Percentiles rank a stretch among this genome's conserved stretches.
Conservation (phyloP, 768 basidiomycete species). For the Botryobasidium botryosum region DNA sequence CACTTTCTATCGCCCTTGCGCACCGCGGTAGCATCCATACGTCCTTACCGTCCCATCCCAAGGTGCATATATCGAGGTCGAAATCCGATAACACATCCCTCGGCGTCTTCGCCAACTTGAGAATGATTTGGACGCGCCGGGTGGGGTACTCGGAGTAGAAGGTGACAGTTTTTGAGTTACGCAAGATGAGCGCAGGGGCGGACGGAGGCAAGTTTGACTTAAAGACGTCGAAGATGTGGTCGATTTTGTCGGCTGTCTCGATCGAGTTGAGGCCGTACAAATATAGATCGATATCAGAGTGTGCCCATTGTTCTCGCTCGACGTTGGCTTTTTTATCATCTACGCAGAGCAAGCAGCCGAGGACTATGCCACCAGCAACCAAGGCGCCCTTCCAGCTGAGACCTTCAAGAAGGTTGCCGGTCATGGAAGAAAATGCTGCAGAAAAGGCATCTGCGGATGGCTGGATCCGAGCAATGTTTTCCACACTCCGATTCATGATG, state of each 20-base stretch:
- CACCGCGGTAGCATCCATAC: slow-evolving; percentile 1
- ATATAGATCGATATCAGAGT: slow-evolving; percentile 5
- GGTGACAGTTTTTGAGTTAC: slow-evolving; percentile 1
- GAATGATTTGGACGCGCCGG: slow-evolving; percentile 1
- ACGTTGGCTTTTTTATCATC: background rate
- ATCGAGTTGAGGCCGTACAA: slow-evolving; percentile 1
- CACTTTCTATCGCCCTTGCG: slow-evolving; percentile 1
- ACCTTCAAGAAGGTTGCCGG: background rate
- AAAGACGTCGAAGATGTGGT: slow-evolving; percentile 3
- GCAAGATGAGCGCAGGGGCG: background rate
- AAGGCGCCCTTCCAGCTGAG: background rate
- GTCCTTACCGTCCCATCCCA: slow-evolving; percentile 4
- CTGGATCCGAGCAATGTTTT: no score
- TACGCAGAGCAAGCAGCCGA: background rate
- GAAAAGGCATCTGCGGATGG: background rate
- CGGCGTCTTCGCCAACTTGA: background rate
- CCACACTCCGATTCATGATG: no score
- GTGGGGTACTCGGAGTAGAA: slow-evolving; percentile 1
- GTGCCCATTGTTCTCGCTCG: background rate
- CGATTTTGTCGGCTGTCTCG: background rate
- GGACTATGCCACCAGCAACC: slow-evolving; percentile 1
- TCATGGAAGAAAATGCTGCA: background rate
- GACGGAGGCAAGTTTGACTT: background rate
- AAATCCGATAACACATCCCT: slow-evolving; percentile 2
- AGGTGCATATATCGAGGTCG: slow-evolving; percentile 3